phyloP scores from a whole-genome alignment of 305 asterid genomes.

The Salvia sclarea region DNA sequence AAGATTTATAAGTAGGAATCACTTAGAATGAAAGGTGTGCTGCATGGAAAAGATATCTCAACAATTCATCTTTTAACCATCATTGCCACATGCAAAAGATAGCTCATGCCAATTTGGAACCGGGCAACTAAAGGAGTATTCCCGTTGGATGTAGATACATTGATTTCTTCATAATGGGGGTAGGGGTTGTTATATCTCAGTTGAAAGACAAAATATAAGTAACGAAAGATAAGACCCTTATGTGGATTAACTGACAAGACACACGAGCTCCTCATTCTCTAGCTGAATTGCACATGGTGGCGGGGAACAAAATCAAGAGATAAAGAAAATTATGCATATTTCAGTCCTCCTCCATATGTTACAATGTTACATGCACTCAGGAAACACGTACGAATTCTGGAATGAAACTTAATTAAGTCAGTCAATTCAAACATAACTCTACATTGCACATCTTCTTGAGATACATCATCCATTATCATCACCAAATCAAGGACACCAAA shows the following conservation, averaged over 20 bases:
- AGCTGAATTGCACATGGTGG: neutral
- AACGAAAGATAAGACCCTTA: neutral
- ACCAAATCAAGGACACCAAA: neutral
- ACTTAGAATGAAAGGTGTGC: neutral
- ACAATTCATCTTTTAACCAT: neutral
- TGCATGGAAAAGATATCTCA: neutral
- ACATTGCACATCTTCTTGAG: neutral
- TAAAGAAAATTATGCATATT: neutral
- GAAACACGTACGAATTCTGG: neutral
- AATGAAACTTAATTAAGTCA: neutral
- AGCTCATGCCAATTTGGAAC: neutral
- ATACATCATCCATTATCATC: neutral
- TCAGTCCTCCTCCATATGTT: neutral
- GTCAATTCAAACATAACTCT: neutral
- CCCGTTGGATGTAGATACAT: neutral
- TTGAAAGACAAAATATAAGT: neutral
- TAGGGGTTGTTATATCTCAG: neutral
- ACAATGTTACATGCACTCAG: constrained; percentile 10
- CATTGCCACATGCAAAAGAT: neutral
- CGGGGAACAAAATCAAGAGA: neutral
- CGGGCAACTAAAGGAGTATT: neutral
- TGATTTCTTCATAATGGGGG: neutral
- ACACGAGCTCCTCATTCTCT: neutral
- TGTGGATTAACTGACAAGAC: constrained; percentile 6
- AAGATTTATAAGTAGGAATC: neutral